Conservation (phyloP, 306 rosid genomes). For the Trichosanthes cucumerina region DNA sequence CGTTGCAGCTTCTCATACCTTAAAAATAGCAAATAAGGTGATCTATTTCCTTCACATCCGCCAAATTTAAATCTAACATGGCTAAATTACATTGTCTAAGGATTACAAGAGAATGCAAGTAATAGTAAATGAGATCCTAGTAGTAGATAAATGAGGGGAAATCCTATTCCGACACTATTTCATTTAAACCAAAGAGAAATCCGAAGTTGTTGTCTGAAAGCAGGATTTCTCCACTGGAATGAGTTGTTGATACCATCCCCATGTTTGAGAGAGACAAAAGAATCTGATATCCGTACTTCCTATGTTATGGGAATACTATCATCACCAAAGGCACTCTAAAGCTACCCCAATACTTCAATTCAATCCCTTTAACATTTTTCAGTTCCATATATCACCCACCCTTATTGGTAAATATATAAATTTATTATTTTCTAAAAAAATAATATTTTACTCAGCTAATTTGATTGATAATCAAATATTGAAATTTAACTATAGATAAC, state of each 20-base stretch:
- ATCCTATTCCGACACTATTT: not conserved
- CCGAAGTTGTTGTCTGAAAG: not conserved
- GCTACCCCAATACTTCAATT: not conserved
- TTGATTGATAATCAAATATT: not conserved
- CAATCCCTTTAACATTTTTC: not conserved
- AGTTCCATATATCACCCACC: not conserved
- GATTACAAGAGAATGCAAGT: not conserved
- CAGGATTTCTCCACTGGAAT: not conserved
- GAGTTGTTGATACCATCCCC: not conserved
- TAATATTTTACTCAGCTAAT: not conserved
- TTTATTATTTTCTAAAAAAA: not conserved
- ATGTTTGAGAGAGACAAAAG: not conserved
- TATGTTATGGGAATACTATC: not conserved
- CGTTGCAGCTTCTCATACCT: constrained; percentile 99
- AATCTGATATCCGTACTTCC: not conserved
- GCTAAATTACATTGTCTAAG: not conserved
- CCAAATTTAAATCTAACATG: not conserved
- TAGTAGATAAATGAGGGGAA: not conserved
- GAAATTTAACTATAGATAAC: not conserved
- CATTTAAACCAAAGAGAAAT: not conserved
- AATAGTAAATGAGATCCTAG: not conserved
- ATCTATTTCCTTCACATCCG: not conserved
- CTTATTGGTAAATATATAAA: not conserved
- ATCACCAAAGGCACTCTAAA: not conserved
- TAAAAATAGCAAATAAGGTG: not conserved